Base-by-base conservation (phyloP, 768 basidiomycete species). In the Agrocybe praecox region DNA sequence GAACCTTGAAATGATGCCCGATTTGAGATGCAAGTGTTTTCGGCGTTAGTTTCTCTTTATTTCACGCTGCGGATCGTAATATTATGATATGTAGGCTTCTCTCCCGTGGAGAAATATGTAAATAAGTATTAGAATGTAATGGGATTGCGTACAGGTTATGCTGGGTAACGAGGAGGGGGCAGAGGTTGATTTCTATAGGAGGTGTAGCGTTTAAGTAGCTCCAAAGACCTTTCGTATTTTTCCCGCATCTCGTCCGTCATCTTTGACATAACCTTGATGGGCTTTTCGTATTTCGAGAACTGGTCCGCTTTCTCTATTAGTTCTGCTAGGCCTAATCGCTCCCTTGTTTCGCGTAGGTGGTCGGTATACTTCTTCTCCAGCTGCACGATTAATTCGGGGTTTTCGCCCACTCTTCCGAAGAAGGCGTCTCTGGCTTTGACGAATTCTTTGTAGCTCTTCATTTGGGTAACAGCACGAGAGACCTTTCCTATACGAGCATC, bases 401-500 rank as follows among this genome's bases (percentile, higher is more conserved):
- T 52, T 2, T 49, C 36, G n/a, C 49, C 43, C 1, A 58, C n/a
- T 17, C 52, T 49, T 1, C 15, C 42, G 14, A 58, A 22, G 3
- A 58, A 43, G 0, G 40, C 22, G n/a, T 54, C 52, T 10, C 57
- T 46, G 12, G n/a, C 29, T 7, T 14, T 42, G 14, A 36, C 24
- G 43, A 44, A 50, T 10, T n/a, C 9, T 10, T 49, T 34, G 52
- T 58, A 58, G 3, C 36, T 71, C 52, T 68, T 67, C 72, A 80
- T 62, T 70, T 69, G 72, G 56, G 57, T 61, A 18, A 82, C 65
- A 36, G 83, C 80, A 48, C 68, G 68, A 55, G 68, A 63, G 2
- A 87, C 75, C 65, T 81, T 83, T 53, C 58, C 71, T 46, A 70
- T 66, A 55, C 87, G 68, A 21, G 79, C 76, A 15, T 76, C 69